Conservation (phyloP, 1,139 yeast genomes). For the Zygoascus sp. region DNA sequence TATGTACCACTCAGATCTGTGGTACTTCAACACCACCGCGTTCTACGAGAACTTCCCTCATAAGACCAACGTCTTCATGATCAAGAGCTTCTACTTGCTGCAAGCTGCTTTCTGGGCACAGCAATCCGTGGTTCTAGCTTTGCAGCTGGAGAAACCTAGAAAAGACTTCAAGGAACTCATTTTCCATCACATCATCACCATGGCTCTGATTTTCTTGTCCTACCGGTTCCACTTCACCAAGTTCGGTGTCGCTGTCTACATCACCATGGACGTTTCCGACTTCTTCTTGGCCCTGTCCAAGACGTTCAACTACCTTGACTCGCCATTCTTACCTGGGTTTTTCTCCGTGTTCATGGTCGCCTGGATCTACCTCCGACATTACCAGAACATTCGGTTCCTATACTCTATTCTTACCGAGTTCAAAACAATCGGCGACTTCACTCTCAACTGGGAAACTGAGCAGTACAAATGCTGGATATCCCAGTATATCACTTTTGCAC, state of each 20-base stretch:
- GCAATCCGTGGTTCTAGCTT: conserved; percentile 73
- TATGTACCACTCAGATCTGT: conserved; percentile 75
- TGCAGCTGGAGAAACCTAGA: conserved; percentile 91
- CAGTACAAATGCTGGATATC: conserved; percentile 97
- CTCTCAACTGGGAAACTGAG: conserved; percentile 81
- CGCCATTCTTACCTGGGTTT: conserved; percentile 57
- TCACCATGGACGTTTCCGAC: conserved; percentile 95
- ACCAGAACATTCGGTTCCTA: conserved; percentile 69
- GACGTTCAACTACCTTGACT: conserved; percentile 75
- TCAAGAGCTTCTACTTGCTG: conserved; percentile 77
- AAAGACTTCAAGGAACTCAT: conserved; percentile 89
- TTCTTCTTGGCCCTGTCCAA: conserved; percentile 81
- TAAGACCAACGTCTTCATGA: conserved; percentile 60
- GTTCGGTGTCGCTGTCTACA: conserved; percentile 87
- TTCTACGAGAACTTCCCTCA: conserved; percentile 85
- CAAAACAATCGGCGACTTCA: conserved; percentile 74
- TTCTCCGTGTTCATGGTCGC: conserved; percentile 60
- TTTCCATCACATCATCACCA: conserved; percentile 88
- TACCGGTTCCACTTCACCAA: conserved; percentile 94
- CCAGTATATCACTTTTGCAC: conserved; percentile 76
- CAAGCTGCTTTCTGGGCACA: conserved; percentile 99
- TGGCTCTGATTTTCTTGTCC: conserved; percentile 82
- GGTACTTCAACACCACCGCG: conserved; percentile 83
- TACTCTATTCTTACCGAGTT: conserved; percentile 90
- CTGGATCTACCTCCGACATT: conserved; percentile 91